Evolutionary conservation across 2,329 filamentous ascomycete genomes (phyloP).

Genomic region (Laburnicola sp.): DNA sequence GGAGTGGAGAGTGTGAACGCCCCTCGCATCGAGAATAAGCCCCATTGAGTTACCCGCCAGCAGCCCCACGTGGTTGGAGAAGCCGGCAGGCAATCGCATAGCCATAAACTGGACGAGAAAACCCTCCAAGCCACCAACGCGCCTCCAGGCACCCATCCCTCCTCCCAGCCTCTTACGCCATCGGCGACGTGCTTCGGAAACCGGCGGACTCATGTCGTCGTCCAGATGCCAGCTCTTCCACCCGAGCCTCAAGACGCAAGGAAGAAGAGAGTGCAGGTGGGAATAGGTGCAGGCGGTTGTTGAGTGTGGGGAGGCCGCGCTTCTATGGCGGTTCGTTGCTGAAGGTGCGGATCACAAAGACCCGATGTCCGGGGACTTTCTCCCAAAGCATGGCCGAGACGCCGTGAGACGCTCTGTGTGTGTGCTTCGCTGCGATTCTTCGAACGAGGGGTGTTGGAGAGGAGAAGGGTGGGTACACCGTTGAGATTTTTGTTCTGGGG

Average conservation of each 20-base stretch:
- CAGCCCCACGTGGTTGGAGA: conserved; percentile 44
- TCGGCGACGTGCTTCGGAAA: conserved; percentile 41
- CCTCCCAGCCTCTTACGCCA: conserved; percentile 32
- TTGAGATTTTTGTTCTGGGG: conserved; percentile 26
- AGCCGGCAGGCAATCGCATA: conserved; percentile 83
- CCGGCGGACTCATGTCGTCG: conserved; percentile 86
- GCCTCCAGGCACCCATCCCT: conserved; percentile 28
- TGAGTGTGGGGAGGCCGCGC: conserved; percentile 71
- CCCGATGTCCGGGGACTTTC: conserved; percentile 99
- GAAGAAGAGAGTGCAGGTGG: conserved; percentile 56
- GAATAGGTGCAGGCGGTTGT: conserved; percentile 52
- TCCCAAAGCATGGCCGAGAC: conserved; percentile 79
- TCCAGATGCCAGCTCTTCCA: conserved; percentile 62
- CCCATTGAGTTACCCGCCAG: conserved; percentile 94
- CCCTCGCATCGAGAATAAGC: conserved; percentile 99
- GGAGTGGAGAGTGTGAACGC: conserved; percentile 53
- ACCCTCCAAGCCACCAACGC: conserved; percentile 51
- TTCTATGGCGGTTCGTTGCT: conserved; percentile 99
- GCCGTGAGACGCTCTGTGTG: conserved; percentile 66
- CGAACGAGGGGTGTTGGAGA: conserved; percentile 80
- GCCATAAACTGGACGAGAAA: conserved; percentile 92
- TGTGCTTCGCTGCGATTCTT: conserved; percentile 99
- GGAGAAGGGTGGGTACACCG: conserved; percentile 19
- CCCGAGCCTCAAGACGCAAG: conserved; percentile 20
- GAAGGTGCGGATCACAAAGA: conserved; percentile 60